Percentiles rank a stretch among this genome's conserved stretches.
Conservation (phyloP, 257 asterid genomes). For the Plectranthus barbatus region DNA sequence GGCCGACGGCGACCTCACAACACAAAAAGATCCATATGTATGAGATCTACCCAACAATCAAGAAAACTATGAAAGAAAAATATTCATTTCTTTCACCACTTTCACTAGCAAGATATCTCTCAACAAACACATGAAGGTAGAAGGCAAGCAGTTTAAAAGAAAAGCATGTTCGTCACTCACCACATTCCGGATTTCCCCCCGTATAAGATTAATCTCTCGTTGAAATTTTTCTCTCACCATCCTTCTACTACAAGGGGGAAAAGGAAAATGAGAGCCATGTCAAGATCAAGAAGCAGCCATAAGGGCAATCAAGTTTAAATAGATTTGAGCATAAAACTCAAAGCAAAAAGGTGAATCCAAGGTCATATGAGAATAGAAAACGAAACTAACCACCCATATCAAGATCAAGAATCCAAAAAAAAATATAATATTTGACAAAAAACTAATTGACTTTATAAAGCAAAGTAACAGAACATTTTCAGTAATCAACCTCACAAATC, state of each 20-base stretch:
- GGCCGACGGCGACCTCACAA: no score
- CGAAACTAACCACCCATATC: background rate
- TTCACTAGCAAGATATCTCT: no score
- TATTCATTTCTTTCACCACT: no score
- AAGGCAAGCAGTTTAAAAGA: no score
- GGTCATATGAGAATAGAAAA: no score
- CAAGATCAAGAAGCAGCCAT: background rate
- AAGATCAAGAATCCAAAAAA: background rate
- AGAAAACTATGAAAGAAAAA: background rate
- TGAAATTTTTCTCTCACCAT: constrained; percentile 2
- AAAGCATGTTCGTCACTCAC: no score
- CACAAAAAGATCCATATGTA: no score
- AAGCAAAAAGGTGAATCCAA: background rate
- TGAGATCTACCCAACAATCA: background rate
- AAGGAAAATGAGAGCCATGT: background rate
- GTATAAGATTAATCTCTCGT: no score
- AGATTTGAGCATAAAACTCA: no score
- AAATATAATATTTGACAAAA: background rate
- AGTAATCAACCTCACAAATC: background rate
- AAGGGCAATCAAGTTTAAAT: no score
- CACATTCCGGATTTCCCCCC: no score
- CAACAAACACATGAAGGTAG: no score
- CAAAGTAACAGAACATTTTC: constrained; percentile 6
- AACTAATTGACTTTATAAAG: background rate
- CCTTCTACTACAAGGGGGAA: constrained; percentile 11